Evolutionary conservation across 352 stramenopile genomes (phyloP).

Genomic region (Phytophthora citricola): DNA sequence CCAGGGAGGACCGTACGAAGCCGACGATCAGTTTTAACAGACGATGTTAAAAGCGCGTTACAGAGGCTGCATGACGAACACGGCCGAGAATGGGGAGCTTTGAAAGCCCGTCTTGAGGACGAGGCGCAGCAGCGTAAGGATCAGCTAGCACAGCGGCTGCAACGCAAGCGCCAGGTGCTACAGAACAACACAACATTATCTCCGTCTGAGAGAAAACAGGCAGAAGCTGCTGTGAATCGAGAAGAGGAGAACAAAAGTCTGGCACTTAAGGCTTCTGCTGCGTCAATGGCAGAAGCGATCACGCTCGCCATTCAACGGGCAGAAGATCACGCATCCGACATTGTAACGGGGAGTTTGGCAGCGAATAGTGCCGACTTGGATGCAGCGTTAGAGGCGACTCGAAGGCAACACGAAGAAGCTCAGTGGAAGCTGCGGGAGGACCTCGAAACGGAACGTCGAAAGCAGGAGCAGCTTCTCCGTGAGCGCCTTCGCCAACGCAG

Average conservation of each 20-base stretch:
- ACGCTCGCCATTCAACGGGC: conserved; percentile 18
- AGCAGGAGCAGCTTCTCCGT: conserved; percentile 37
- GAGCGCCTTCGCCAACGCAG: conserved; percentile 36
- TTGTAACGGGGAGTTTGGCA: conserved; percentile 20
- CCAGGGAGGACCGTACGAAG: conserved; percentile 6
- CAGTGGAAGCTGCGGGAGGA: conserved; percentile 20
- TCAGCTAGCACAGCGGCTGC: conserved; percentile 41
- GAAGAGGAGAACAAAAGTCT: conserved; percentile 26
- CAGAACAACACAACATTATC: conserved; percentile 17
- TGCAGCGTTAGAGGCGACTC: conserved; percentile 20
- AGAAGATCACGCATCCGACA: conserved; percentile 15
- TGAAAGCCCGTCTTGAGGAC: conserved; percentile 38
- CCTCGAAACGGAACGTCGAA: conserved; percentile 37
- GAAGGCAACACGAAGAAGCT: conserved; percentile 25
- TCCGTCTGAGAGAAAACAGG: conserved; percentile 5
- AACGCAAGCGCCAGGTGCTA: conserved; percentile 39
- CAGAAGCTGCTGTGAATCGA: conserved; percentile 23
- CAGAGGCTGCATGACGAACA: conserved; percentile 43
- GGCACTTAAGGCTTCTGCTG: conserved; percentile 26
- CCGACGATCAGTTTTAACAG: conserved; percentile 14
- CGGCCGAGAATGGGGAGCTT: conserved; percentile 35
- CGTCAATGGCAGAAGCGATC: conserved; percentile 18
- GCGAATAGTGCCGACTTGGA: conserved; percentile 29
- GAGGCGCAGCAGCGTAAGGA: conserved; percentile 42
- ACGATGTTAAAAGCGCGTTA: conserved; percentile 33